phyloP scores from a whole-genome alignment of 148 eudicot genomes.

The Heliosperma pusillum region DNA sequence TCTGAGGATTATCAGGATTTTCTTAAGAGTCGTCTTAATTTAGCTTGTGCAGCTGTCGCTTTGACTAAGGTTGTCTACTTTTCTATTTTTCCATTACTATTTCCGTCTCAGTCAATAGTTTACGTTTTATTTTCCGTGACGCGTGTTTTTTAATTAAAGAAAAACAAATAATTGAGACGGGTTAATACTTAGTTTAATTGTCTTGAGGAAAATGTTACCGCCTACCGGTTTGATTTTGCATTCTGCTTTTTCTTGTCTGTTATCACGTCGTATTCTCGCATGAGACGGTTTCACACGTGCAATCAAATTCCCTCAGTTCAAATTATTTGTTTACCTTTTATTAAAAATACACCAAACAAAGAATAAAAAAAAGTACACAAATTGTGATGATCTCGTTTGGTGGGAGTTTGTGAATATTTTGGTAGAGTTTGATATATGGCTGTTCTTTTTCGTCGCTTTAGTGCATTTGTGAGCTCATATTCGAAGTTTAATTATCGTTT shows the following conservation, averaged over 20 bases:
- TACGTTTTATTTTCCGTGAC: no score
- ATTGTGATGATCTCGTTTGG: neutral
- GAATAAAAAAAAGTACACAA: no score
- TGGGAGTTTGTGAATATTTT: neutral
- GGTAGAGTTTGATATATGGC: no score
- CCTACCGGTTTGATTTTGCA: slow-evolving; percentile 5
- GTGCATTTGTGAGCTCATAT: neutral
- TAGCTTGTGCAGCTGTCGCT: slow-evolving; percentile 94
- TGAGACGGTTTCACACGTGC: no score
- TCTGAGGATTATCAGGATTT: slow-evolving; percentile 70
- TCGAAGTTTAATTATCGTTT: neutral
- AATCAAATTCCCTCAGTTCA: no score
- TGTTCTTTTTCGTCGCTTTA: neutral
- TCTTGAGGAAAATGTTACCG: neutral
- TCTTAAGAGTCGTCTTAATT: slow-evolving; percentile 59
- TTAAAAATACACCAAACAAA: no score
- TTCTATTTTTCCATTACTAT: neutral
- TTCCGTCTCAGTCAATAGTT: neutral
- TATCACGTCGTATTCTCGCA: no score
- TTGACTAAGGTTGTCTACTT: slow-evolving; percentile 46
- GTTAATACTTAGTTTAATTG: neutral
- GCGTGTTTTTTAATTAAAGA: no score
- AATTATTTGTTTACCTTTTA: no score
- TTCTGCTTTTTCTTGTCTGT: neutral
- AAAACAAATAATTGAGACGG: no score